Conservation (phyloP, 768 basidiomycete genomes). For the Suillus subalutaceus region DNA sequence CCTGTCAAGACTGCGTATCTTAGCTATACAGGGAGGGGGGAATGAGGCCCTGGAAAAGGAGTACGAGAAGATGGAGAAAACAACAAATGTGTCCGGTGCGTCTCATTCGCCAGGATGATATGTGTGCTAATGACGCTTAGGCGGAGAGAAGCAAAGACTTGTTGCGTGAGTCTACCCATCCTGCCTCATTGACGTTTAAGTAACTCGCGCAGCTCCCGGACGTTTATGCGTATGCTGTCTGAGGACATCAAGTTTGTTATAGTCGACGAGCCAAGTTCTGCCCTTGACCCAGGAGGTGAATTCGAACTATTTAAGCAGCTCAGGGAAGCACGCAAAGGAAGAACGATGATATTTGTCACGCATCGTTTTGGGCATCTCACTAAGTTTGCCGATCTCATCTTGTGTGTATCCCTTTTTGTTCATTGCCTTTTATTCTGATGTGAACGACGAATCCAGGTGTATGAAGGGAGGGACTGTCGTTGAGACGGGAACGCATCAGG, state of each 20-base stretch:
- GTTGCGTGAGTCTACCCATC: slow-evolving; percentile 23
- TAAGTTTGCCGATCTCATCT: slow-evolving; percentile 38
- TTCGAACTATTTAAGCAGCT: slow-evolving; percentile 34
- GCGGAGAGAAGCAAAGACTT: slow-evolving; percentile 36
- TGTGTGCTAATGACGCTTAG: slow-evolving; percentile 10
- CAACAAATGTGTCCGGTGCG: slow-evolving; percentile 28
- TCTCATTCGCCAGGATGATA: not conserved
- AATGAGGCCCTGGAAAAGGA: slow-evolving; percentile 19
- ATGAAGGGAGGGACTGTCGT: slow-evolving; percentile 36
- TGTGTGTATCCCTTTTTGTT: slow-evolving; percentile 28
- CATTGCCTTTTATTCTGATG: not conserved
- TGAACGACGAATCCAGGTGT: slow-evolving; percentile 25
- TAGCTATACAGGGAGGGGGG: slow-evolving; percentile 26
- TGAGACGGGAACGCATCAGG: slow-evolving; percentile 37
- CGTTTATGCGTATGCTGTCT: slow-evolving; percentile 43
- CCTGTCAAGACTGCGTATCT: slow-evolving; percentile 31
- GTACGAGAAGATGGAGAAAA: slow-evolving; percentile 23
- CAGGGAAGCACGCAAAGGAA: slow-evolving; percentile 28
- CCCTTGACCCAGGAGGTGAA: slow-evolving; percentile 40
- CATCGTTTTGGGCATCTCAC: slow-evolving; percentile 44
- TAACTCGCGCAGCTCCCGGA: slow-evolving; percentile 32
- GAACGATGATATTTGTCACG: slow-evolving; percentile 44
- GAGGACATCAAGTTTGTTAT: slow-evolving; percentile 33
- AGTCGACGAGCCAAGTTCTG: slow-evolving; percentile 43
- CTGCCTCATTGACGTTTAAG: not conserved